These are phyloP conservation scores for Sporothrix dimorphospora DNA, from an alignment of 2,329 filamentous ascomycete genomes.

Conservation along the genomic window DNA sequence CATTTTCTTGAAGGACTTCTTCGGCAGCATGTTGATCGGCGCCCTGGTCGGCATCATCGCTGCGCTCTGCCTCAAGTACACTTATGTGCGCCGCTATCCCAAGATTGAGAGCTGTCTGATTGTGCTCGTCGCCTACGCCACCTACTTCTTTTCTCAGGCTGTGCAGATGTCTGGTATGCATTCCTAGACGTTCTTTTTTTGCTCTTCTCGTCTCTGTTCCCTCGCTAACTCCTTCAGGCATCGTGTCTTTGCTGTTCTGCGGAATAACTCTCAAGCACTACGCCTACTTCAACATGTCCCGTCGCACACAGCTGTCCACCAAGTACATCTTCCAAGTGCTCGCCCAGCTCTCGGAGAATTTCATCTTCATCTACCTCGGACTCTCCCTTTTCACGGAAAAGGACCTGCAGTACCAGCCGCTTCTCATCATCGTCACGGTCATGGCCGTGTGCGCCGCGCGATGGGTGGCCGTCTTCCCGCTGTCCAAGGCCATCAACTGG, in stretches of 20 bases:
- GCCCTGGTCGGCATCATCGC: conserved; percentile 84
- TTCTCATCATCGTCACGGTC: conserved; percentile 92
- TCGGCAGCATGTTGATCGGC: conserved; percentile 88
- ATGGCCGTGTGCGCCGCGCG: conserved; percentile 88
- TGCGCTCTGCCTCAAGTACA: conserved; percentile 90
- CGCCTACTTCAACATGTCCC: conserved; percentile 99
- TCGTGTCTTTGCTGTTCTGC: conserved; percentile 95
- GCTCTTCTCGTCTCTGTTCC: not conserved
- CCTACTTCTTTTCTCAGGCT: conserved; percentile 97
- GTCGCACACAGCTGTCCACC: conserved; percentile 93
- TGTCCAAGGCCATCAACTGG: conserved; percentile 88
- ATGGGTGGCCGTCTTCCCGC: conserved; percentile 92
- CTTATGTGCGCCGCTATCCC: conserved; percentile 85
- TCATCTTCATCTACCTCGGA: conserved; percentile 98
- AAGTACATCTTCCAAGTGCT: conserved; percentile 97
- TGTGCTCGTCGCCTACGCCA: conserved; percentile 91
- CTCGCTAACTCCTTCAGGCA: not conserved
- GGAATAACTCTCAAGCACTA: conserved; percentile 99
- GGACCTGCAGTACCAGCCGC: conserved; percentile 85
- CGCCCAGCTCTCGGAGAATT: conserved; percentile 95
- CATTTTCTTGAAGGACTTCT: conserved; percentile 94
- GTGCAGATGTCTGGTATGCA: conserved; percentile 84
- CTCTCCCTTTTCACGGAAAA: conserved; percentile 92
- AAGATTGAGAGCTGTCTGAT: conserved; percentile 97
- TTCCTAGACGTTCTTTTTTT: not conserved